These are phyloP conservation scores for Tothia fuscella DNA, from an alignment of 2,329 filamentous ascomycete genomes.

Conservation along the genomic window DNA sequence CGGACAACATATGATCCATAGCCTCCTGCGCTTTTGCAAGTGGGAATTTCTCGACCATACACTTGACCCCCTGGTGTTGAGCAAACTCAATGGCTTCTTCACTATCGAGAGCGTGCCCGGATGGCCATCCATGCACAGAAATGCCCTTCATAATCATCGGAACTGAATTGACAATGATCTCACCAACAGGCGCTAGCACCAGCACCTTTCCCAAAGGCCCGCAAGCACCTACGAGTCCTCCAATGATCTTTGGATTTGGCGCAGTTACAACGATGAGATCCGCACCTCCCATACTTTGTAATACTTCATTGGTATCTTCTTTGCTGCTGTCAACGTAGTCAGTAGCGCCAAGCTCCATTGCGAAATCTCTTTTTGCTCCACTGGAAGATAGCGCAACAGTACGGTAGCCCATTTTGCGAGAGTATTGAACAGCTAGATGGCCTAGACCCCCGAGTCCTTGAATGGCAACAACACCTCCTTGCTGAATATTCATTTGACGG, in stretches of 20 bases:
- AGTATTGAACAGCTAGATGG: slow-evolving; percentile 42
- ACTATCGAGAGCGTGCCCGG: slow-evolving; percentile 39
- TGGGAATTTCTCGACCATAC: slow-evolving; percentile 42
- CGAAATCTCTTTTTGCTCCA: slow-evolving; percentile 40
- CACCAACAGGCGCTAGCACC: slow-evolving; percentile 41
- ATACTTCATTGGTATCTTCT: slow-evolving; percentile 35
- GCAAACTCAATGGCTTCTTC: slow-evolving; percentile 43
- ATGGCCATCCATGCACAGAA: slow-evolving; percentile 40
- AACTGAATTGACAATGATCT: slow-evolving; percentile 31
- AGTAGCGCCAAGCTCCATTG: slow-evolving; percentile 42
- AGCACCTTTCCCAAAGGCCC: slow-evolving; percentile 45
- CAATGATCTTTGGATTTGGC: slow-evolving; percentile 45
- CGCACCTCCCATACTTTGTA: slow-evolving; percentile 50
- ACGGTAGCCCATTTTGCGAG: slow-evolving; percentile 39
- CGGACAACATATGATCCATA: slow-evolving; percentile 36
- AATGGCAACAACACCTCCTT: slow-evolving; percentile 37
- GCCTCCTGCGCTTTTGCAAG: slow-evolving; percentile 39
- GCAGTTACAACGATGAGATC: slow-evolving; percentile 51
- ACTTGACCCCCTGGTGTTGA: slow-evolving; percentile 35
- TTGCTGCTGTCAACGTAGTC: slow-evolving; percentile 44
- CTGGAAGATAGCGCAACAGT: slow-evolving; percentile 41
- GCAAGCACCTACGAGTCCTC: slow-evolving; percentile 42
- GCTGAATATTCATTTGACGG: slow-evolving; percentile 33
- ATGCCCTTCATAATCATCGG: slow-evolving; percentile 35
- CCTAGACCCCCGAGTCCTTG: slow-evolving; percentile 42